These are phyloP conservation scores for Arabidopsis thaliana DNA, from an alignment of 345 rosid genomes.

Conservation along the genomic window DNA sequence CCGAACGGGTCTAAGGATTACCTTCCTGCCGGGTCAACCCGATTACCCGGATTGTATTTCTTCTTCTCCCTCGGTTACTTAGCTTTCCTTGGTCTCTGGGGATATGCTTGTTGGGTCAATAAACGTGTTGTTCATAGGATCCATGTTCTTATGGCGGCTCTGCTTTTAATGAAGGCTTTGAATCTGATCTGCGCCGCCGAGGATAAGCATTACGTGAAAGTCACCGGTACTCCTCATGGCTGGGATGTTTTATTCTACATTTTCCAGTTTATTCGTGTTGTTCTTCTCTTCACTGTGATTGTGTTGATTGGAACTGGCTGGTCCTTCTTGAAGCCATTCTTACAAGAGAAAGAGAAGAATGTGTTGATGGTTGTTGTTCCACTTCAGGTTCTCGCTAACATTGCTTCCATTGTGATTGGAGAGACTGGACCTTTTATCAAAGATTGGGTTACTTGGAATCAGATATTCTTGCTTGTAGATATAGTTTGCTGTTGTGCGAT, in stretches of 20 bases:
- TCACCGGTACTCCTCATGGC: conserved; percentile 92
- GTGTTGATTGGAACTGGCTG: conserved; percentile 96
- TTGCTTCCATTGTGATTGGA: conserved; percentile 86
- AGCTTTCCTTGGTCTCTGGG: conserved; percentile 69
- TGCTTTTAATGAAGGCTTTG: conserved; percentile 81
- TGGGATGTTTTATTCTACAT: conserved; percentile 93
- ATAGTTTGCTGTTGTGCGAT: conserved; percentile 90
- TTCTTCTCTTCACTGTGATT: conserved; percentile 88
- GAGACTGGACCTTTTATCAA: conserved; percentile 89
- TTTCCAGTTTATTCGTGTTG: conserved; percentile 87
- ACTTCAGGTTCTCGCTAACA: conserved; percentile 87
- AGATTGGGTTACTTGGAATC: conserved; percentile 96
- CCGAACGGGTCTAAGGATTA: conserved; percentile 62
- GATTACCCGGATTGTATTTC: conserved; percentile 66
- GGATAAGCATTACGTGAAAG: conserved; percentile 84
- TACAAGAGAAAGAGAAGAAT: conserved; percentile 97
- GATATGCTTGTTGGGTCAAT: conserved; percentile 55
- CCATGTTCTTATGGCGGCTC: conserved; percentile 76
- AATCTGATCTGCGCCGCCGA: conserved; percentile 88
- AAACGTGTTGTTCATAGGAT: conserved; percentile 75
- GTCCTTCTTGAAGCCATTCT: conserved; percentile 92
- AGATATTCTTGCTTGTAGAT: conserved; percentile 86
- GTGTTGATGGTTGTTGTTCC: conserved; percentile 97
- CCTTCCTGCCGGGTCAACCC: conserved; percentile 83
- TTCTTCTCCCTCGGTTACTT: conserved; percentile 63